Percentiles rank a stretch among this genome's conserved stretches.
These are phyloP conservation scores for Crithidia thermophila DNA, from an alignment of 208 protist species.

Conservation along the genomic window DNA sequence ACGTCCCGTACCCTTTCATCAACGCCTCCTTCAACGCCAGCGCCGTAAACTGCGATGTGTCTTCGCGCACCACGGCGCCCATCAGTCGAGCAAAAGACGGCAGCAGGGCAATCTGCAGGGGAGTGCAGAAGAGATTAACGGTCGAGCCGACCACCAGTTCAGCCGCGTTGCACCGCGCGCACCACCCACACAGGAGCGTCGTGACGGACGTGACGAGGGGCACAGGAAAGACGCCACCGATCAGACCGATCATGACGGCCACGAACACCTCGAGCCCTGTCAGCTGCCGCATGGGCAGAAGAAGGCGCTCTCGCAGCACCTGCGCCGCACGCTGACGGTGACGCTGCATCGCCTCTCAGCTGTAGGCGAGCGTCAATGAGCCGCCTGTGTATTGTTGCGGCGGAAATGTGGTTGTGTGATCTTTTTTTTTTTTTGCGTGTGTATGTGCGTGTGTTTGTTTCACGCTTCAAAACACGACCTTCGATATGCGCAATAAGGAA, in stretches of 20 bases:
- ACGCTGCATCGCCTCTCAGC: slow-evolving; percentile 4
- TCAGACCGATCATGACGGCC: slow-evolving; percentile 35
- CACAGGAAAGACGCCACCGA: slow-evolving; percentile 63
- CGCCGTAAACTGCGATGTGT: slow-evolving; percentile 35
- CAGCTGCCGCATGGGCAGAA: slow-evolving; percentile 34
- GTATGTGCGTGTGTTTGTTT: slow-evolving; percentile 1
- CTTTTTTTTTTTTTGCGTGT: too few species aligned
- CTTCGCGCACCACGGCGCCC: slow-evolving; percentile 6
- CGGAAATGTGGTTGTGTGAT: too few species aligned
- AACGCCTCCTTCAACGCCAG: slow-evolving; percentile 25
- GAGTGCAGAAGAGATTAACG: slow-evolving; percentile 49
- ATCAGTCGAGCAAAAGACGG: slow-evolving; percentile 32
- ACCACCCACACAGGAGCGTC: slow-evolving; percentile 25
- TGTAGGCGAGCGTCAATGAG: too few species aligned
- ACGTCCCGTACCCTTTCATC: slow-evolving; percentile 18
- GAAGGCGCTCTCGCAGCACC: slow-evolving; percentile 31
- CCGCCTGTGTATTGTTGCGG: too few species aligned
- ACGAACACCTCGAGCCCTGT: slow-evolving; percentile 25
- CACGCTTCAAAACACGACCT: too few species aligned
- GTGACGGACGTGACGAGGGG: slow-evolving; percentile 48
- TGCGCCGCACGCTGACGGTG: slow-evolving; percentile 9
- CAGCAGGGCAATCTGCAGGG: slow-evolving; percentile 50
- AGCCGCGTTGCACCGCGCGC: slow-evolving; percentile 16
- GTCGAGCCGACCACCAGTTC: slow-evolving; percentile 40
- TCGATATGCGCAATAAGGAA: too few species aligned